Base-by-base conservation (phyloP, 2,329 filamentous ascomycete genomes). In the Exserohilum turcica region DNA sequence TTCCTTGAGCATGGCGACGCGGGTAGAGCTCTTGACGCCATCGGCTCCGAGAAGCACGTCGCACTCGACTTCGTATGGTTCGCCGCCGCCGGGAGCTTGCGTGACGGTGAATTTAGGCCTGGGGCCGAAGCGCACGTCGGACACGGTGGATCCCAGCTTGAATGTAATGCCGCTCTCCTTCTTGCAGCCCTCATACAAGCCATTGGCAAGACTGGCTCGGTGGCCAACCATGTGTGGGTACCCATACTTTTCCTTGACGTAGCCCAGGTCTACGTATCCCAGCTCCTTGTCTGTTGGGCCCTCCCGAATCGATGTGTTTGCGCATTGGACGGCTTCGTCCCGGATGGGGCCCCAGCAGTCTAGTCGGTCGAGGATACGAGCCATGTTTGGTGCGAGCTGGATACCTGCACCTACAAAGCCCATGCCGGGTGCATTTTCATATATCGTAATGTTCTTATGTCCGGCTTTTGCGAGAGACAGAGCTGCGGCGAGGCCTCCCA, bases 401-500 rank as follows among this genome's bases (percentile, higher is more conserved):
- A 94, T 93, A 5, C 91, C 91, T 1, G 91, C 91, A 19, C 91
- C 91, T 1, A 93, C 89, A 64, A 93, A 93, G 5, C 90, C 90
- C 3, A 93, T 80, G 60, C 85, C 83, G 4, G 86, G 84, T 0
- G 89, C 89, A 31, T 81, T 83, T 71, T 93, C 90, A 71, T 86
- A 93, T 44, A 93, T 84, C 48, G 87, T 80, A 65, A 93, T 87
- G 52, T 88, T 78, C 59, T 80, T 84, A 75, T 93, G 92, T 6
- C 90, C 90, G 64, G 86, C 85, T 75, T 88, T 88, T 35, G 90
- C 89, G 31, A 93, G 82, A 10, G 89, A 84, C 31, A 93, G 81
- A 6, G 89, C 89, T 45, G 80, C 82, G 52, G 87, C 85, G 24
- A 93, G 79, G 24, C 90, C 90, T 46, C 89, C 90, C 89, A 94